Evolutionary conservation across 352 stramenopile species (phyloP).

Genomic region (Phytophthora hybrid): DNA sequence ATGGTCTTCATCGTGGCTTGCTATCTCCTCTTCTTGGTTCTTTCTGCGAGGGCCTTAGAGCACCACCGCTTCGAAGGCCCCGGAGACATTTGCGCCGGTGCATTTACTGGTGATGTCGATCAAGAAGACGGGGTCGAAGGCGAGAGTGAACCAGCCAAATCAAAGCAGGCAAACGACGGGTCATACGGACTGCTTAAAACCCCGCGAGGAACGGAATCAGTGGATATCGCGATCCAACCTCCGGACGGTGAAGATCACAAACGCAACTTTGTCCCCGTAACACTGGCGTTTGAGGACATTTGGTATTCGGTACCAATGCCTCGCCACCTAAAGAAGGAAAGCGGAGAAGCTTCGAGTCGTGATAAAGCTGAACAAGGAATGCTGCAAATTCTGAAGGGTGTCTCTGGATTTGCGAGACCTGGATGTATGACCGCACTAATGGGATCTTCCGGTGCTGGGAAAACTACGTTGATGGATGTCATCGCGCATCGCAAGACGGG

Average conservation of each 20-base stretch:
- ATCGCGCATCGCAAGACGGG: conserved; percentile 51
- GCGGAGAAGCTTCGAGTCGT: background rate
- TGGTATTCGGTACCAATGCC: conserved; percentile 52
- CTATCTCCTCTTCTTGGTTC: conserved; percentile 48
- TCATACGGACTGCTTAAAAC: conserved; percentile 40
- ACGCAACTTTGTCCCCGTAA: conserved; percentile 46
- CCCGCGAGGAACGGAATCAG: conserved; percentile 21
- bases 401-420: conserved; percentile 62
- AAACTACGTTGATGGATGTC: conserved; percentile 51
- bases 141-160: background rate
- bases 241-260: conserved; percentile 17
- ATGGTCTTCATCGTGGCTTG: conserved; percentile 46
- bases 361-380: conserved; percentile 39
- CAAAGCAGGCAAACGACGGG: conserved; percentile 8
- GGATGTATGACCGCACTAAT: conserved; percentile 71
- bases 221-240: conserved; percentile 28
- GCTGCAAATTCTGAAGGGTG: conserved; percentile 82
- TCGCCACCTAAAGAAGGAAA: conserved; percentile 40
- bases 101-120: conserved; percentile 5
- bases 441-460: conserved; percentile 60
- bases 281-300: conserved; percentile 52
- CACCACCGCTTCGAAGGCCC: conserved; percentile 41
- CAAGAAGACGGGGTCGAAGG: background rate
- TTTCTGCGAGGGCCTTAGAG: conserved; percentile 42
- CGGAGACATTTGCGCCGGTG: conserved; percentile 15